A percentile compares a stretch with the other conserved stretches of the same genome.
These are phyloP conservation scores for Didymella arachidicola DNA, from an alignment of 2,329 filamentous ascomycete species.

Conservation along the genomic window DNA sequence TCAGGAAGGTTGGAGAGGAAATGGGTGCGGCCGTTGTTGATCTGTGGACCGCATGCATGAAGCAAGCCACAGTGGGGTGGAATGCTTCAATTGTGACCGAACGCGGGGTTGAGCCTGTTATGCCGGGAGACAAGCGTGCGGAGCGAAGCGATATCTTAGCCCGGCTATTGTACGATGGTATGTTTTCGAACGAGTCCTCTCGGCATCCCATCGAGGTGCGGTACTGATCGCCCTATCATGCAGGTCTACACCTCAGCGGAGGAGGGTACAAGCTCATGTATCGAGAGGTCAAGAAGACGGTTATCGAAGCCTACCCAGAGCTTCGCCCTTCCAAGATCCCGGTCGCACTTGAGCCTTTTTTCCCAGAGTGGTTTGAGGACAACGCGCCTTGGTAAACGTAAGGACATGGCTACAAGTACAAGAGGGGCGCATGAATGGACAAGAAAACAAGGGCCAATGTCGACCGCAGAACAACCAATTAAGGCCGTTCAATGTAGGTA, in stretches of 20 bases:
- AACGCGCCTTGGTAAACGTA: constrained; percentile 7
- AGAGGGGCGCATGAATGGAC: too few species aligned
- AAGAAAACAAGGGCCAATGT: too few species aligned
- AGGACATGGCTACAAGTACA: neutral
- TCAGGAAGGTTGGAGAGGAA: constrained; percentile 8
- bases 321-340: constrained; percentile 13
- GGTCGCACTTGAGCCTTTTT: constrained; percentile 22
- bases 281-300: constrained; percentile 12
- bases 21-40: constrained; percentile 10
- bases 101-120: constrained; percentile 12
- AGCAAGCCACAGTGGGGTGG: constrained; percentile 10
- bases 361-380: constrained; percentile 18
- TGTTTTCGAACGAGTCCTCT: neutral
- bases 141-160: constrained; percentile 10
- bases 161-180: constrained; percentile 17
- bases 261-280: constrained; percentile 17
- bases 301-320: constrained; percentile 12
- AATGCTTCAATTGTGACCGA: constrained; percentile 3
- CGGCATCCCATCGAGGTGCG: neutral
- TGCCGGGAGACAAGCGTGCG: constrained; percentile 15
- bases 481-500: too few species aligned
- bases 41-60: constrained; percentile 20
- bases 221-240: neutral
- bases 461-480: too few species aligned
- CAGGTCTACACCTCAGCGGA: constrained; percentile 15